phyloP scores from a whole-genome alignment of 306 rosid genomes.

The Canavalia gladiata region DNA sequence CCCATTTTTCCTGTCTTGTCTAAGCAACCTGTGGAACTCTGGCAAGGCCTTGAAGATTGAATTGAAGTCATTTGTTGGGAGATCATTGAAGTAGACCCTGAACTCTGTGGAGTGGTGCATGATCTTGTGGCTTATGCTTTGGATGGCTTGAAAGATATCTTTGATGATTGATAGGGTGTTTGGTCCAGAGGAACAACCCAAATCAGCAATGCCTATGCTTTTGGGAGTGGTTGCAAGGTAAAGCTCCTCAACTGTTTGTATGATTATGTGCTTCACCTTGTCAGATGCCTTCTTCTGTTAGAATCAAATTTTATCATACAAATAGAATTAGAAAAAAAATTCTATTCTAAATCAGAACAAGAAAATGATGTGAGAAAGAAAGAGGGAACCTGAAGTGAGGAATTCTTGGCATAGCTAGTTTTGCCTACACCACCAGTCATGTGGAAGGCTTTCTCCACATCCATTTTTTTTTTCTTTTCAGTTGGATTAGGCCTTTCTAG shows the following conservation, averaged over 20 bases:
- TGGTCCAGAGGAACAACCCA: slow-evolving; percentile 96
- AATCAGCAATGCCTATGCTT: slow-evolving; percentile 87
- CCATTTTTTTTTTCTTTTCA: slow-evolving; percentile 58
- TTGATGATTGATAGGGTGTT: slow-evolving; percentile 78
- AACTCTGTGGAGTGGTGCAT: slow-evolving; percentile 64
- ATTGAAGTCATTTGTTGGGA: slow-evolving; percentile 96
- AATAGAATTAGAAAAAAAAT: background rate
- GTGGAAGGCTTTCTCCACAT: slow-evolving; percentile 81
- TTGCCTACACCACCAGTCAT: slow-evolving; percentile 90
- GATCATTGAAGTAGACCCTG: slow-evolving; percentile 86
- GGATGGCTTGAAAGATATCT: slow-evolving; percentile 76
- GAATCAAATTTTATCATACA: background rate
- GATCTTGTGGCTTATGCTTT: slow-evolving; percentile 55
- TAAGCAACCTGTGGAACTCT: slow-evolving; percentile 68
- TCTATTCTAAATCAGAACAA: background rate
- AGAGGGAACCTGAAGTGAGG: slow-evolving; percentile 74
- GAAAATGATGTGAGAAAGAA: background rate
- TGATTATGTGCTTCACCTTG: slow-evolving; percentile 80
- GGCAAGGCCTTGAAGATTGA: slow-evolving; percentile 88
- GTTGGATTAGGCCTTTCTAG: slow-evolving; percentile 38
- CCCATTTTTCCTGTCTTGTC: slow-evolving; percentile 51
- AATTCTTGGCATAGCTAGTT: slow-evolving; percentile 91
- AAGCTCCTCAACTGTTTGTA: slow-evolving; percentile 68
- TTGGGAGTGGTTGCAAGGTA: slow-evolving; percentile 69
- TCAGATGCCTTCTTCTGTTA: slow-evolving; percentile 81